Evolutionary conservation across 352 stramenopile species (phyloP).

Genomic region (Phytophthora pistaciae): DNA sequence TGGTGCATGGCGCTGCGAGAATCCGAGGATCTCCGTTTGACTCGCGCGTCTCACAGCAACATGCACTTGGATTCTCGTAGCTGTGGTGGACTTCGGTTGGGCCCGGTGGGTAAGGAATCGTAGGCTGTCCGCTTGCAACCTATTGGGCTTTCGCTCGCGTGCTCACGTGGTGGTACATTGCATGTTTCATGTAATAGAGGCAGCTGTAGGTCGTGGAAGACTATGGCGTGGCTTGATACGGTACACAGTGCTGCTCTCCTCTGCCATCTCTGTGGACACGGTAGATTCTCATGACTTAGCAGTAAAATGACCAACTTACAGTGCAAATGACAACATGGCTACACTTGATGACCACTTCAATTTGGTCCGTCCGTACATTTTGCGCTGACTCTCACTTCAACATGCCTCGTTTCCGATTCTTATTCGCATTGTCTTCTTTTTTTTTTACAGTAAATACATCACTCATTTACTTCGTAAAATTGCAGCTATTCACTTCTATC

Average conservation of each 20-base stretch:
- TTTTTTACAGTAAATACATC: neutral
- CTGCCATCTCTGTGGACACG: neutral
- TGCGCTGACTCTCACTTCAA: constrained; percentile 12
- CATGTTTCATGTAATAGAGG: neutral
- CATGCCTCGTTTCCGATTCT: neutral
- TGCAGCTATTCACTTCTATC: neutral
- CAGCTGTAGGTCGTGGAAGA: neutral
- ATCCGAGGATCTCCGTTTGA: constrained; percentile 25
- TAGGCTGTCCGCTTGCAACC: neutral
- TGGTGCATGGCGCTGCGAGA: constrained; percentile 10
- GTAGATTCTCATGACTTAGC: too few relatives aligned
- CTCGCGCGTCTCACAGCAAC: constrained; percentile 1
- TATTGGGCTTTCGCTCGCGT: neutral
- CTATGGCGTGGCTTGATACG: neutral
- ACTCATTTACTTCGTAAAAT: neutral
- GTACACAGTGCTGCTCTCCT: neutral
- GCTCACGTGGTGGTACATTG: neutral
- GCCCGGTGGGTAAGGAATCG: neutral
- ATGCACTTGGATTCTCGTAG: neutral
- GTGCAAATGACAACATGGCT: neutral
- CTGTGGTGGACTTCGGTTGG: neutral
- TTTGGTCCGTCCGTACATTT: neutral
- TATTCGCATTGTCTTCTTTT: neutral
- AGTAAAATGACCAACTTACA: neutral
- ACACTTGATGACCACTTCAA: constrained; percentile 13